Conservation (phyloP, 768 basidiomycete species). For the Rhizopogon sp. region DNA sequence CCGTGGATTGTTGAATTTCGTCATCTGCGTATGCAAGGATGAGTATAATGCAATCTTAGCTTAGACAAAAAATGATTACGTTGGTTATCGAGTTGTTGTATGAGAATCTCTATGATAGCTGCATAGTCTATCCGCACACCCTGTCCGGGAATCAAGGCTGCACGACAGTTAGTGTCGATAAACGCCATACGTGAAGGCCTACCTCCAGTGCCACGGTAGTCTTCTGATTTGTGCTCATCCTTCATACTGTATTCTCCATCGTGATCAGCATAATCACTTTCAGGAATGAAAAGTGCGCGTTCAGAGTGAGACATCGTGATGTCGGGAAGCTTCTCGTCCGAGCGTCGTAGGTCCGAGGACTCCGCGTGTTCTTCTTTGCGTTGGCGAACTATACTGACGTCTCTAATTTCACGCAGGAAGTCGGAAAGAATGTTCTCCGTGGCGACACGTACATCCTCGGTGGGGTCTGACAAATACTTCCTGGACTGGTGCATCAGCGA, state of each 20-base stretch:
- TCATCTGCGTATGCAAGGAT: conserved; percentile 46
- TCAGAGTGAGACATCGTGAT: conserved; percentile 55
- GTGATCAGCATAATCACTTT: conserved; percentile 36
- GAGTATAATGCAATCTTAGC: not conserved
- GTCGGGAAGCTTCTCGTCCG: conserved; percentile 53
- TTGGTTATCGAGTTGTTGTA: conserved; percentile 78
- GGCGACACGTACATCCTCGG: conserved; percentile 85
- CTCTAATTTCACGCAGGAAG: conserved; percentile 86
- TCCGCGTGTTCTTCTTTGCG: conserved; percentile 53
- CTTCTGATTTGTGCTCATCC: conserved; percentile 45
- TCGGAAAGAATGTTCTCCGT: conserved; percentile 87
- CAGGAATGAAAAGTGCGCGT: conserved; percentile 48
- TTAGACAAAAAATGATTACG: conserved; percentile 45
- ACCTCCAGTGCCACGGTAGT: conserved; percentile 66
- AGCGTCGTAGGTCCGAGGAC: conserved; percentile 32
- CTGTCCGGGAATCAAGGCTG: conserved; percentile 91
- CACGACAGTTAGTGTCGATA: conserved; percentile 2
- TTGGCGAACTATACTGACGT: conserved; percentile 72
- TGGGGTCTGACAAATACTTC: conserved; percentile 94
- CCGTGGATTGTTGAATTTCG: conserved; percentile 91
- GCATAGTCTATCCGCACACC: conserved; percentile 89
- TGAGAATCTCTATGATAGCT: conserved; percentile 89
- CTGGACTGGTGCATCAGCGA: conserved; percentile 33
- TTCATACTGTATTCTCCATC: conserved; percentile 37
- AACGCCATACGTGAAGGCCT: conserved; percentile 11